Evolutionary conservation across 495 filamentous ascomycete species (phyloP).

Genomic region (Penicillium waksmanii): DNA sequence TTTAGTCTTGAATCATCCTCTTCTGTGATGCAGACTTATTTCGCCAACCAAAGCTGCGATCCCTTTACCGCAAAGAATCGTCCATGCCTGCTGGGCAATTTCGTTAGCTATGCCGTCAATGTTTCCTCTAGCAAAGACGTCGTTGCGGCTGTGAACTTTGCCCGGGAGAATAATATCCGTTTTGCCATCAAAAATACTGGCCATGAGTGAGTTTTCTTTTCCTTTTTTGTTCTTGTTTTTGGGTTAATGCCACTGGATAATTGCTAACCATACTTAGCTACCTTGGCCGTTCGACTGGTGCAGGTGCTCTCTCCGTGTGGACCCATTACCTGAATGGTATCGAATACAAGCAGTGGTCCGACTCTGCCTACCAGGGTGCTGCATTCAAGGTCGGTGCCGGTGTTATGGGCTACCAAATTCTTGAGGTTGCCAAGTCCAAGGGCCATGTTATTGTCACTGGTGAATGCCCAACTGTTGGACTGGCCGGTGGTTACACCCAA

Average conservation of each 20-base stretch:
- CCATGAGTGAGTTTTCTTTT: constrained; percentile 41
- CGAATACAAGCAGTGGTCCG: constrained; percentile 42
- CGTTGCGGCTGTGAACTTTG: constrained; percentile 51
- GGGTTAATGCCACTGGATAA: neutral
- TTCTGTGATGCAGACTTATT: constrained; percentile 48
- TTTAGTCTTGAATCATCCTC: constrained; percentile 38
- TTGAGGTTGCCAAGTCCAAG: constrained; percentile 44
- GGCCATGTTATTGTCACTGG: constrained; percentile 39
- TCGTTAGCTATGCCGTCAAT: constrained; percentile 56
- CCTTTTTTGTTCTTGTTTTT: neutral
- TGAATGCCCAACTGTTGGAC: constrained; percentile 45
- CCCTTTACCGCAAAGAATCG: constrained; percentile 50
- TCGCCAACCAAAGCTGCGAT: constrained; percentile 57
- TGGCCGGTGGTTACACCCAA: constrained; percentile 61
- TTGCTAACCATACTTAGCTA: constrained; percentile 35
- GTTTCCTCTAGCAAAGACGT: constrained; percentile 42
- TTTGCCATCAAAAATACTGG: constrained; percentile 71
- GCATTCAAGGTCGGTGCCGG: constrained; percentile 62
- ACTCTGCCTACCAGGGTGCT: constrained; percentile 48
- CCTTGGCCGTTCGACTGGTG: constrained; percentile 61
- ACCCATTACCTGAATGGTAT: constrained; percentile 59
- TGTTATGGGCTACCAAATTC: constrained; percentile 53
- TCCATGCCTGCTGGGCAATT: constrained; percentile 62
- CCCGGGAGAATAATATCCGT: constrained; percentile 60
- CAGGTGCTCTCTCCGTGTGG: constrained; percentile 60